A percentile compares a stretch with the other conserved stretches of the same genome.
Conservation (phyloP, 2,329 filamentous ascomycete genomes). For the Calycina herbarum region DNA sequence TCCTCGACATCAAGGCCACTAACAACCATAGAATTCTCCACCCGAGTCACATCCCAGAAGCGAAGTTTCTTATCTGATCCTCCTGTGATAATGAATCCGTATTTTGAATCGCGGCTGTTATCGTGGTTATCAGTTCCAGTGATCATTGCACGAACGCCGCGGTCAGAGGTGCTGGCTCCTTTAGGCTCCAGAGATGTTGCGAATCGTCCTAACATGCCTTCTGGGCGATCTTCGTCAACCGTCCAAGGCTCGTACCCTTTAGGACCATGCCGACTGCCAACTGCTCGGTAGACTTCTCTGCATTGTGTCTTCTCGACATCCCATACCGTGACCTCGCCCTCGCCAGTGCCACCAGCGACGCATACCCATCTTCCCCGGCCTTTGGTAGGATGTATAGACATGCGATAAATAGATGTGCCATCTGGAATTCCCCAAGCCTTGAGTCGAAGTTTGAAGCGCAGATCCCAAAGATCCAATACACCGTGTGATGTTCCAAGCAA, state of each 20-base stretch:
- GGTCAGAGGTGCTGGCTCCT: constrained; percentile 54
- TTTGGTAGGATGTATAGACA: constrained; percentile 76
- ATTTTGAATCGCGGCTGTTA: constrained; percentile 69
- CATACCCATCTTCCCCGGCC: constrained; percentile 83
- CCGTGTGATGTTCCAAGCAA: constrained; percentile 90
- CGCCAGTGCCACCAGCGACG: constrained; percentile 81
- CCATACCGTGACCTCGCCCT: constrained; percentile 92
- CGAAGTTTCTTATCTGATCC: constrained; percentile 88
- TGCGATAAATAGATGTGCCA: constrained; percentile 74
- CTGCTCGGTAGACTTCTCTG: constrained; percentile 78
- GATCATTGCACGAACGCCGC: constrained; percentile 73
- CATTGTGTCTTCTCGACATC: constrained; percentile 89
- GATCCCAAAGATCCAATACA: constrained; percentile 90
- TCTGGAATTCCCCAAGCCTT: constrained; percentile 87
- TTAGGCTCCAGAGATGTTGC: constrained; percentile 70
- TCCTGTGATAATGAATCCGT: constrained; percentile 82
- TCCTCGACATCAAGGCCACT: constrained; percentile 75
- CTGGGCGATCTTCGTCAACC: constrained; percentile 84
- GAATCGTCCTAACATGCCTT: constrained; percentile 84
- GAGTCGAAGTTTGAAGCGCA: constrained; percentile 87
- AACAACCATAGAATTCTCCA: constrained; percentile 77
- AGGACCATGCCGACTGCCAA: constrained; percentile 58
- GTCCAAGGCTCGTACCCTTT: constrained; percentile 81
- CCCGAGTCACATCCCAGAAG: constrained; percentile 84
- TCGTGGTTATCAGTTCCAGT: constrained; percentile 70